Percentiles rank a stretch among this genome's conserved stretches.
phyloP scores from a whole-genome alignment of 768 basidiomycete genomes.

The Hericium coralloides region DNA sequence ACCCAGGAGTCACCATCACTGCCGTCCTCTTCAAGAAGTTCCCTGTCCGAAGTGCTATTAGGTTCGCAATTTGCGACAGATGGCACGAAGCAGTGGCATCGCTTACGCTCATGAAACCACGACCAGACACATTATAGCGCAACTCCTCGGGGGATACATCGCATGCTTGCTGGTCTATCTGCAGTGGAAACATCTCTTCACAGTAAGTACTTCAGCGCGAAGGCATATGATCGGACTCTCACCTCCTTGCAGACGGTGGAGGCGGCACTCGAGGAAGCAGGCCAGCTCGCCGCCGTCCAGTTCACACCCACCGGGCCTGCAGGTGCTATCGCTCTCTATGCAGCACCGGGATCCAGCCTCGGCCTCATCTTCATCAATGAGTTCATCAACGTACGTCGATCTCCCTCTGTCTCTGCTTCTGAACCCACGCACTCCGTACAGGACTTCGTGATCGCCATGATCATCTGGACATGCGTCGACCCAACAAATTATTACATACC shows the following conservation, averaged over 20 bases:
- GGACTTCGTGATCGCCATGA: conserved; percentile 19
- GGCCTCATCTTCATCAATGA: conserved; percentile 30
- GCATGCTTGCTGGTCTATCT: conserved; percentile 22
- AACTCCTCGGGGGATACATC: conserved; percentile 25
- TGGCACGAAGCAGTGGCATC: too few relatives aligned
- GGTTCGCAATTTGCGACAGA: conserved; percentile 26
- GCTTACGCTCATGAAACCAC: background rate
- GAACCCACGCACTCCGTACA: background rate
- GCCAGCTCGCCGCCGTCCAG: conserved; percentile 23
- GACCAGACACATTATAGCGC: conserved; percentile 22
- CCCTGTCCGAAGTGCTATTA: conserved; percentile 42
- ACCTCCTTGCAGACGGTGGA: conserved; percentile 16
- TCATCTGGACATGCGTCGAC: conserved; percentile 18
- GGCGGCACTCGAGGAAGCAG: conserved; percentile 19
- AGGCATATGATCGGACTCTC: background rate
- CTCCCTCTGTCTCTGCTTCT: background rate
- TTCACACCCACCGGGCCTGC: conserved; percentile 28
- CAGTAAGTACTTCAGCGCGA: conserved; percentile 5
- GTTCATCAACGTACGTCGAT: conserved; percentile 24
- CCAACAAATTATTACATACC: conserved; percentile 23
- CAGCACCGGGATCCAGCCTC: conserved; percentile 22
- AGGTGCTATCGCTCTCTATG: conserved; percentile 31
- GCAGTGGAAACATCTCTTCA: conserved; percentile 14
- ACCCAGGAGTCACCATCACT: conserved; percentile 50
- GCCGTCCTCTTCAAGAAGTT: conserved; percentile 41